Conservation (phyloP, 1,139 yeast species). For the Protomyces macrosporus region DNA sequence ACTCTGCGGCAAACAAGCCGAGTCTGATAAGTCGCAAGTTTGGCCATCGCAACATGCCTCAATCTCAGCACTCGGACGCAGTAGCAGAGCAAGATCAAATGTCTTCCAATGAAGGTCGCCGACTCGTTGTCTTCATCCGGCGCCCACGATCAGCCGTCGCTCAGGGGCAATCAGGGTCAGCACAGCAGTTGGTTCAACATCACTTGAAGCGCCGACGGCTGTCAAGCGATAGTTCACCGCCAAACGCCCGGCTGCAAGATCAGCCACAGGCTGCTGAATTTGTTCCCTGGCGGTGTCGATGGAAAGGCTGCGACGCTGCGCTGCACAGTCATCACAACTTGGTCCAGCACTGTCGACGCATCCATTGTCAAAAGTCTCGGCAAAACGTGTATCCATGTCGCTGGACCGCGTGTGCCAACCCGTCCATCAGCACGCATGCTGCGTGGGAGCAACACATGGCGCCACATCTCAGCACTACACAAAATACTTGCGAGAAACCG, state of each 20-base stretch:
- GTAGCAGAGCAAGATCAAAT: too few species aligned
- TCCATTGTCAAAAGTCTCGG: neutral
- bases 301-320: neutral
- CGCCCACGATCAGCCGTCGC: neutral
- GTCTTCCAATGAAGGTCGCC: neutral
- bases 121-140: neutral
- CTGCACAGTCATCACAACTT: neutral
- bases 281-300: neutral
- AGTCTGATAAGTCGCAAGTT: too few species aligned
- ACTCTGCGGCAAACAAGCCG: too few species aligned
- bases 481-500: too few species aligned
- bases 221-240: neutral
- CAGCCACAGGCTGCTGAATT: neutral
- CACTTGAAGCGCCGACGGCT: neutral
- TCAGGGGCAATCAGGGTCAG: too few species aligned
- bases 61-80: too few species aligned
- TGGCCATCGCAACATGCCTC: too few species aligned
- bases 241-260: neutral
- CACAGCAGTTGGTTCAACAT: too few species aligned
- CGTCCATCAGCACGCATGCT: neutral
- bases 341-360: neutral
- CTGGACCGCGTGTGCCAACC: neutral
- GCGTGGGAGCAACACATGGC: neutral
- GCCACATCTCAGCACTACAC: too few species aligned
- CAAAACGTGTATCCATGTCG: neutral